Evolutionary conservation across 2,329 filamentous ascomycete genomes (phyloP), one percentile per base, ranked within the genome.

Genomic region (Akanthomyces dipterigenus): DNA sequence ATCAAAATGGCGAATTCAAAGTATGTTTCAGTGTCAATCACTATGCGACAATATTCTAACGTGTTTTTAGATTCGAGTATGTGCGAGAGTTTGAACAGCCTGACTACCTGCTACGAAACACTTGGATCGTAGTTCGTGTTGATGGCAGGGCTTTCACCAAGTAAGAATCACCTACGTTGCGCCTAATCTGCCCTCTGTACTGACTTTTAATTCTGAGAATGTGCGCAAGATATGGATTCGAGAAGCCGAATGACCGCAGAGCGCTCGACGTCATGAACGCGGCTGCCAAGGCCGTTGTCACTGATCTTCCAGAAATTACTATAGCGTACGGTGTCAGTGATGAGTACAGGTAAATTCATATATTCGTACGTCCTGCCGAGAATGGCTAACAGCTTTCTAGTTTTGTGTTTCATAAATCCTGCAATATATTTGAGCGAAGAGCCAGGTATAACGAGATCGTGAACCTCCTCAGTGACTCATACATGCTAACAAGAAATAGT

Each of bases 91-190:
- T 98, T 70, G 95, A 99, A 80, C 89, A 89, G 70, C 78, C 87
- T 7, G 92, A 97, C 71, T 76, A 77, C 51, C 78, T 99, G 45
- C 82, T 98, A 24, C 91, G 88, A 59, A 96, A 96, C 71, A 98
- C 93, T 28, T 99, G 93, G 92, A 89, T 98, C 61, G 91, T 98
- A 22, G 87, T 99, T 61, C 88, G 95, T 63, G 88, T 99, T 69
- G 95, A 99, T 76, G 95, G 95, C 26, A 84, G 93, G 65, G 93
- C 92, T 20, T 99, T 99, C 76, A 95, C 93, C 69, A 97, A 96
- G 91, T 96, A 78, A 71, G 75, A 34, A 22, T 38, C 9, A 6
- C 34, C 38, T 24, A 24, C 18, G 45, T 34, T 12, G 16, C 5
- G 24, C 38, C 14, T 5, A 9, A 16, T 40, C 12, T 46, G 8